Base-by-base conservation (phyloP, 2,329 filamentous ascomycete species). In the Ceratocystis eucalypticola region DNA sequence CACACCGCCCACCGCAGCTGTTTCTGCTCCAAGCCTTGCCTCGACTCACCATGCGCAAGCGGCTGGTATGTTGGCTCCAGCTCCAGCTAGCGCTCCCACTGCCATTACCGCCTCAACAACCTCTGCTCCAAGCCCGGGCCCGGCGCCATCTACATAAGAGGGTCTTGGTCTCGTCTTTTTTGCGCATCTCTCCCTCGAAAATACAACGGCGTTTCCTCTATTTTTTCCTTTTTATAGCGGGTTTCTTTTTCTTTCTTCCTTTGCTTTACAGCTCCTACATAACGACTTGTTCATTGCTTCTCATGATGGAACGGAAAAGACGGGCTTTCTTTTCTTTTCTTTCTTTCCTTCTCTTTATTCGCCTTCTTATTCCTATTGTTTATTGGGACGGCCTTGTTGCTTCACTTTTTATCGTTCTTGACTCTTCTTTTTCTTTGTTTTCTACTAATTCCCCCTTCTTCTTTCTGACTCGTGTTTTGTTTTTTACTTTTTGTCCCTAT, bases 161-260 rank as follows among this genome's bases (percentile, higher is more conserved):
- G 37, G 37, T 41, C 10, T 41, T 12, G 10, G 37, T 41, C 37
- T 41, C 37, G 37, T 41, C 37, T 41, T 41, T 41, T 37, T 41
- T 41, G 44, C 37, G 7, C 30, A 15, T 66, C 22, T 64, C 20
- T 57, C n/a, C n/a, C 28, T 28, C 50, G 5, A 50, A 57, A 62
- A 62, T 41, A 41, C 37, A 41, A 41, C 33, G 41, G 41, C 17
- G 41, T 62, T 62, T 62, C 45, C 64, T 57, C 33, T 22, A 20
- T 50, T n/a, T 41, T 59, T 63, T 22, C 30, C 33, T 48, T 62
- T 50, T 50, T 50, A 12, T 20, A 57, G 61, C 33, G 20, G 33
- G 41, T 41, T 41, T 41, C 10, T 41, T 41, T 53, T 53, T 53
- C 48, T 53, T 63, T 59, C 30, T 63, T 66, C 20, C 41, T 57